These are phyloP conservation scores for Botrytis fragariae DNA, from an alignment of 2,329 filamentous ascomycete genomes.

Conservation along the genomic window DNA sequence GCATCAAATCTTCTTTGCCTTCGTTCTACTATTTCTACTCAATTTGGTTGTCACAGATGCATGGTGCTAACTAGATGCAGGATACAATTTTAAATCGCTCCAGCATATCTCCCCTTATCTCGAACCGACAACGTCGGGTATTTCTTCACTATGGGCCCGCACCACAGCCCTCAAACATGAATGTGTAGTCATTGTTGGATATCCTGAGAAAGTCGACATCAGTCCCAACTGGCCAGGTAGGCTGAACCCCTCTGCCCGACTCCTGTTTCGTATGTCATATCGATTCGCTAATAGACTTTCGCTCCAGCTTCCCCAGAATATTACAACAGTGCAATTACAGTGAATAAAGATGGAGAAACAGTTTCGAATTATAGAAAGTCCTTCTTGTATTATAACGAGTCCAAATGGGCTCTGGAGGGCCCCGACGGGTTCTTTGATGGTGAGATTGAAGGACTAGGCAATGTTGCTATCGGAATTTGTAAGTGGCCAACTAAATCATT, in stretches of 20 bases:
- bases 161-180: slow-evolving; percentile 62
- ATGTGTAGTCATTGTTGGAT: slow-evolving; percentile 58
- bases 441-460: slow-evolving; percentile 48
- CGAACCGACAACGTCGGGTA: slow-evolving; percentile 63
- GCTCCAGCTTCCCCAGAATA: slow-evolving; percentile 50
- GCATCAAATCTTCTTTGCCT: too few species aligned
- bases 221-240: slow-evolving; percentile 48
- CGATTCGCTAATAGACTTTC: too few species aligned
- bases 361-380: slow-evolving; percentile 60
- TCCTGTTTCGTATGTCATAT: too few species aligned
- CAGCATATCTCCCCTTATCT: slow-evolving; percentile 66
- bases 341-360: slow-evolving; percentile 58
- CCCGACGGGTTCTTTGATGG: slow-evolving; percentile 49
- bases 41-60: too few species aligned
- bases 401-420: slow-evolving; percentile 60
- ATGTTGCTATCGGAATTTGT: slow-evolving; percentile 60
- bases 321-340: slow-evolving; percentile 54
- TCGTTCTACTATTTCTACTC: too few species aligned
- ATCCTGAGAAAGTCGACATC: slow-evolving; percentile 66
- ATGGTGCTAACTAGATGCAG: too few species aligned
- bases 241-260: too few species aligned
- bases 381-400: slow-evolving; percentile 58
- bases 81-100: slow-evolving; percentile 75
- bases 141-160: slow-evolving; percentile 69
- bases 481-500: slow-evolving; percentile 39